Base-by-base conservation (phyloP, 2,329 filamentous ascomycete genomes). In the Penicillium aurantiogriseum region DNA sequence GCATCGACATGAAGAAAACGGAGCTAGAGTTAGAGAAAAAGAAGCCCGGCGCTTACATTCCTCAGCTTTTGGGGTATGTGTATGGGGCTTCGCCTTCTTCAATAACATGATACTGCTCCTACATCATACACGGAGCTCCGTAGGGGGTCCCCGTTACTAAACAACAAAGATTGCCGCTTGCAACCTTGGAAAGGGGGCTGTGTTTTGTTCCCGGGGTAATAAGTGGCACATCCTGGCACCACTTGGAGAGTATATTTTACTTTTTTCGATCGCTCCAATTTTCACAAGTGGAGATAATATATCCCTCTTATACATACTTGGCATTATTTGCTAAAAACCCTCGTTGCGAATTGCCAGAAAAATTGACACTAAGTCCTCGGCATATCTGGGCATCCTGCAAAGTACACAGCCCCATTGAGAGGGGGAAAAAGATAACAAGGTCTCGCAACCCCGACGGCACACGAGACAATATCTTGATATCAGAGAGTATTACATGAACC, bases 381-480 rank as follows among this genome's bases (percentile, higher is more conserved):
- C 54, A 29, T 40, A 31, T 46, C 61, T 63, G 54, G 61, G 62
- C 62, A 63, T 47, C 29, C 15, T 46, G 21, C n/a, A n/a, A 9
- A 8, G 13, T 35, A 59, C 62, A 63, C 62, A 64, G 62, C 62
- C 62, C 56, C 62, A n/a, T 42, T 21, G 10, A 43, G 44, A 58
- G 45, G 50, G 39, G 56, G 31, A 13, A 51, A 53, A 51, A 44
- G 36, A 58, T 42, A 49, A 56, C 47, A 40, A 25, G 49, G 48
- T 21, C 19, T 47, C 27, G n/a, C 29, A 23, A 38, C 21, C 21
- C 54, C 49, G 23, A 10, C 53, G 53, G 21, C 25, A 53, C 27
- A 40, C 21, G 42, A 56, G 27, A 56, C 27, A 27, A 21, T 23
- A 15, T n/a, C 9, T 29, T 21, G 15, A 25, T 10, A 47, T 47